Evolutionary conservation across 2,329 filamentous ascomycete species (phyloP).

Genomic region (Lachnellula arida): DNA sequence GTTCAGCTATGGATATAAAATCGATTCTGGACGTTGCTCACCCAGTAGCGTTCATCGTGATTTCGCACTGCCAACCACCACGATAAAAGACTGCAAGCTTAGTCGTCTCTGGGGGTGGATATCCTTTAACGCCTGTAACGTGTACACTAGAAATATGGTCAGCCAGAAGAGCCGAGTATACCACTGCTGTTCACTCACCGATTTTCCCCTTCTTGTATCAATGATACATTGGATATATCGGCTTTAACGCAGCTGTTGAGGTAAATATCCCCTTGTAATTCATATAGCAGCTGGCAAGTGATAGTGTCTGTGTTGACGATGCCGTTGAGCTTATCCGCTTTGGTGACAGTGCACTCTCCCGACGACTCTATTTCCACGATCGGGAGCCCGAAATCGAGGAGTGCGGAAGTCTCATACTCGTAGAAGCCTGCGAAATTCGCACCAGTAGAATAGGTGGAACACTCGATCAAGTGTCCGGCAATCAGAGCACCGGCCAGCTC

Average conservation of each 20-base stretch:
- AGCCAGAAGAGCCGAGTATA: too few relatives aligned
- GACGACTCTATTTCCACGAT: constrained; percentile 40
- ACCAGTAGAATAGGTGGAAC: constrained; percentile 24
- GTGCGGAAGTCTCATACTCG: constrained; percentile 31
- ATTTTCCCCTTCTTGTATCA: constrained; percentile 42
- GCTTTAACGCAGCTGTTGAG: constrained; percentile 55
- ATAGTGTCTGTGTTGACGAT: constrained; percentile 45
- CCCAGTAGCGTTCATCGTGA: too few relatives aligned
- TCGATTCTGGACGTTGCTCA: too few relatives aligned
- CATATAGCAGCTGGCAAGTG: constrained; percentile 48
- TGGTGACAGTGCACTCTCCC: constrained; percentile 39
- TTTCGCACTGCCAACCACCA: too few relatives aligned
- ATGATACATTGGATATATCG: constrained; percentile 44
- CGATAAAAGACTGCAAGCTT: not conserved
- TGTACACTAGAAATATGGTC: constrained; percentile 28
- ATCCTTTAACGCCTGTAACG: constrained; percentile 33
- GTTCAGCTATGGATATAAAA: too few relatives aligned
- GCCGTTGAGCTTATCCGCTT: constrained; percentile 38
- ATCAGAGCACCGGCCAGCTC: constrained; percentile 35
- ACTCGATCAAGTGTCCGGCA: constrained; percentile 31
- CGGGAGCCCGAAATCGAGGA: constrained; percentile 42
- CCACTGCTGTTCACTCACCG: not conserved
- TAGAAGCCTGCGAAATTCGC: constrained; percentile 27
- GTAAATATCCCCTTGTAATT: constrained; percentile 52
- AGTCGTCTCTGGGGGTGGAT: constrained; percentile 34